Evolutionary conservation across 345 rosid species (phyloP).

Genomic region (Excoecaria agallocha): DNA sequence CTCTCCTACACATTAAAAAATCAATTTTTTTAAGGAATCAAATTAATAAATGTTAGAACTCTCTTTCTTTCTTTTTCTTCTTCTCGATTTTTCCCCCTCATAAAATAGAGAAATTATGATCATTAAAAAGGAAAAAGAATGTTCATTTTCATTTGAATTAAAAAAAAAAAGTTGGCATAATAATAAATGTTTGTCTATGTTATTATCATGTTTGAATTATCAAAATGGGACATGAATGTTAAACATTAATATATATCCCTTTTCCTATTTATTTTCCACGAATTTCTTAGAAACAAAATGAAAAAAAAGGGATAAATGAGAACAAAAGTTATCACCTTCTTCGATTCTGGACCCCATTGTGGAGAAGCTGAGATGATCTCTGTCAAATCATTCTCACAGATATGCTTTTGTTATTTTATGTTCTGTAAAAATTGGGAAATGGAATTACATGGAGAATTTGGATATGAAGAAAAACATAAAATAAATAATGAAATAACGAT

Average conservation of each 20-base stretch:
- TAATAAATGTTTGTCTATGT: background rate
- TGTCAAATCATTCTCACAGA: background rate
- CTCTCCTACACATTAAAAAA: conserved; percentile 19
- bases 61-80: no score
- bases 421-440: no score
- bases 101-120: no score
- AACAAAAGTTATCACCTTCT: background rate
- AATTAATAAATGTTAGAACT: background rate
- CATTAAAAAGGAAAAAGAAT: background rate
- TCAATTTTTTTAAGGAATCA: background rate
- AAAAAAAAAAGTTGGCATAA: background rate
- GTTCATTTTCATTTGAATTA: background rate
- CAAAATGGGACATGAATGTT: background rate
- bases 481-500: no score
- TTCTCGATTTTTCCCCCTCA: no score
- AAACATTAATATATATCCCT: background rate
- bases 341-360: conserved; percentile 4
- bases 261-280: background rate
- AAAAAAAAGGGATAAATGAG: background rate
- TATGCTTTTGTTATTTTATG: no score
- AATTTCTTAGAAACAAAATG: background rate
- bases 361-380: background rate
- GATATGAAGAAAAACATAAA: no score
- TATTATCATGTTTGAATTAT: background rate
- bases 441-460: no score